Evolutionary conservation across 176 grass and related monocot genomes (phyloP).

Genomic region (Alloteropsis semialata): DNA sequence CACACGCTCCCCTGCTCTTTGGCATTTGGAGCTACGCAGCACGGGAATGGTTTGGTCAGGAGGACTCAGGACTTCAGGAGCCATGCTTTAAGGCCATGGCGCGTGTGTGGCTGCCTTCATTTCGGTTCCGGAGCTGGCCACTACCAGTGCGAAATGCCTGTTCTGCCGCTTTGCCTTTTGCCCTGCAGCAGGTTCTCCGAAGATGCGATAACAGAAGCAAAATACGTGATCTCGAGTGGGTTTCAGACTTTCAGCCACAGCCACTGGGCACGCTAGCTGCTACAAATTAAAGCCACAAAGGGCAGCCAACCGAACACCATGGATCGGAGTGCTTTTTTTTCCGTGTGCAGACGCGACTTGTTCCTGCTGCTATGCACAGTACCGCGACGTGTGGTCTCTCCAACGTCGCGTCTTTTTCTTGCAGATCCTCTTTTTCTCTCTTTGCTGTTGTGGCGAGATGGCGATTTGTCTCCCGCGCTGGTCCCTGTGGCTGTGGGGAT

Average conservation of each 20-base stretch:
- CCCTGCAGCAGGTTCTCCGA: too few relatives aligned
- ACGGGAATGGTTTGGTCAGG: constrained; percentile 18
- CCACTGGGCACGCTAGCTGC: too few relatives aligned
- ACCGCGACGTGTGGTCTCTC: not conserved
- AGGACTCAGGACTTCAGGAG: too few relatives aligned
- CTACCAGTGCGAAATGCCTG: not conserved
- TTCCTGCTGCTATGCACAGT: not conserved
- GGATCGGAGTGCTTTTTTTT: not conserved
- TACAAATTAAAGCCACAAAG: too few relatives aligned
- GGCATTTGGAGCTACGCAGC: constrained; percentile 26
- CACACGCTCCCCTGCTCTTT: not conserved
- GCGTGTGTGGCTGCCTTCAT: not conserved
- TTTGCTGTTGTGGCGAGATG: not conserved
- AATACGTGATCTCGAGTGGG: too few relatives aligned
- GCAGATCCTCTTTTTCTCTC: not conserved
- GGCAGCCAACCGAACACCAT: not conserved
- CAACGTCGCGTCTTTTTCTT: not conserved
- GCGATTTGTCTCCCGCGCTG: not conserved
- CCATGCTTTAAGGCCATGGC: too few relatives aligned
- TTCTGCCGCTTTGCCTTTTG: too few relatives aligned
- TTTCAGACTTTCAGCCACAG: too few relatives aligned
- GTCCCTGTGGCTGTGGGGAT: constrained; percentile 15
- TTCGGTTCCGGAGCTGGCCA: too few relatives aligned
- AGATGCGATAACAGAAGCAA: too few relatives aligned
- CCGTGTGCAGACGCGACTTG: not conserved